phyloP scores from a whole-genome alignment of 1,284 basidiomycete species.

The Psilocybe mexicana region DNA sequence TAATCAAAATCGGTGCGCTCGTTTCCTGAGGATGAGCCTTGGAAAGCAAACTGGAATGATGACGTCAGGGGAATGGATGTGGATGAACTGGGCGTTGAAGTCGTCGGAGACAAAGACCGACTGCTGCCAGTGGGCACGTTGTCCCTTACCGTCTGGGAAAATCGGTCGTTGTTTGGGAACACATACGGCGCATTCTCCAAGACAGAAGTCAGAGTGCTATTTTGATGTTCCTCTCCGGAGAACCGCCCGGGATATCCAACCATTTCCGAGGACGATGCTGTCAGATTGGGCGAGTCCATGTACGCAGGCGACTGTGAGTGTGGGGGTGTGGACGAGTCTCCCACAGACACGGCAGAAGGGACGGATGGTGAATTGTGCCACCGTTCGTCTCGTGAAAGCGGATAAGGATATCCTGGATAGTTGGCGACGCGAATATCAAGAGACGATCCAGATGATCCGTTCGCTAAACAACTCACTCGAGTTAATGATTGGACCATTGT shows the following conservation, averaged over 20 bases:
- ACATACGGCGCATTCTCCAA: constrained; percentile 63
- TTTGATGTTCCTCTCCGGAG: constrained; percentile 62
- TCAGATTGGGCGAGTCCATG: constrained; percentile 22
- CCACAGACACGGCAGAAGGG: constrained; percentile 44
- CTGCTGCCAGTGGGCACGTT: constrained; percentile 43
- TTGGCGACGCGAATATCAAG: constrained; percentile 48
- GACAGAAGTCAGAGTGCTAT: constrained; percentile 49
- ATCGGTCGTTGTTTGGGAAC: constrained; percentile 38
- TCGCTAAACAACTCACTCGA: constrained; percentile 30
- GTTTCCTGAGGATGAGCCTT: constrained; percentile 49
- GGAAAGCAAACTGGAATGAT: constrained; percentile 64
- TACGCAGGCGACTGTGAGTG: constrained; percentile 39
- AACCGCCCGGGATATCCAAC: constrained; percentile 41
- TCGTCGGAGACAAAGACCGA: constrained; percentile 70
- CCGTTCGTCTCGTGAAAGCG: constrained; percentile 50
- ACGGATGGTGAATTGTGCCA: constrained; percentile 45
- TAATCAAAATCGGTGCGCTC: constrained; percentile 67
- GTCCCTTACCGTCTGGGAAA: constrained; percentile 21
- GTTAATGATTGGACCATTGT: constrained; percentile 43
- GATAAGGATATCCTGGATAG: constrained; percentile 57
- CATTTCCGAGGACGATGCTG: constrained; percentile 18
- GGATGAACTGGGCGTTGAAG: constrained; percentile 65
- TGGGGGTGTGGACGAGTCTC: constrained; percentile 41
- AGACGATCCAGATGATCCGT: constrained; percentile 39
- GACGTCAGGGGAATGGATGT: constrained; percentile 64